A percentile compares a stretch with the other conserved stretches of the same genome.
Conservation (phyloP, 495 filamentous ascomycete species). For the Xylaria intraflava region DNA sequence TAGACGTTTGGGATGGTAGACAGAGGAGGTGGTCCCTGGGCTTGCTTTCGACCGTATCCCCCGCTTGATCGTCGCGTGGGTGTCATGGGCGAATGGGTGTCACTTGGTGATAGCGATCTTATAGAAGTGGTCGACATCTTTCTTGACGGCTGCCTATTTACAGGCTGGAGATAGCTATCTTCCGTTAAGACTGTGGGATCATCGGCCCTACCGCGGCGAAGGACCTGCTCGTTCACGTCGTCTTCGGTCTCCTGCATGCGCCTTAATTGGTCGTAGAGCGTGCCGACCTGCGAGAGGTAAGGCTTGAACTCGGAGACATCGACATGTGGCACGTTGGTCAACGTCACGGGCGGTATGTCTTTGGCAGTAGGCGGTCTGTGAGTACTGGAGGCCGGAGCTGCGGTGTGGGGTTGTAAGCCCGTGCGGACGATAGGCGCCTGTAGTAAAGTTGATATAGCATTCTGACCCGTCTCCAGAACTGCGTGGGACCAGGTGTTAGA, state of each 20-base stretch:
- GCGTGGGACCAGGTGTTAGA: constrained; percentile 47
- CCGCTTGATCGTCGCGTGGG: constrained; percentile 42
- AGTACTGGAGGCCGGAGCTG: constrained; percentile 55
- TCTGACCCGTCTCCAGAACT: constrained; percentile 70
- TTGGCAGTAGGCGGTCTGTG: constrained; percentile 79
- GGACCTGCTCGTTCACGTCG: constrained; percentile 39
- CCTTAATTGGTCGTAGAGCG: constrained; percentile 74
- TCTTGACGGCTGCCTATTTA: constrained; percentile 34
- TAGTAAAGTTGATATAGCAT: constrained; percentile 90
- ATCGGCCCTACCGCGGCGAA: constrained; percentile 42
- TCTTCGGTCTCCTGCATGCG: constrained; percentile 66
- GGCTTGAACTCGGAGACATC: constrained; percentile 71
- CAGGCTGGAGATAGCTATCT: constrained; percentile 37
- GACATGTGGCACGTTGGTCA: constrained; percentile 83
- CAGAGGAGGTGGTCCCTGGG: constrained; percentile 69
- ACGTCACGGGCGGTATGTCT: constrained; percentile 90
- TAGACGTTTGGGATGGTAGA: constrained; percentile 91
- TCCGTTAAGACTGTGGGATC: constrained; percentile 44
- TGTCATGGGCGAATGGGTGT: constrained; percentile 38
- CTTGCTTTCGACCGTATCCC: constrained; percentile 41
- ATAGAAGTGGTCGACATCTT: constrained; percentile 44
- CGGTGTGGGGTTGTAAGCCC: constrained; percentile 68
- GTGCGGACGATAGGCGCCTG: constrained; percentile 87
- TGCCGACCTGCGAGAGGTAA: constrained; percentile 76
- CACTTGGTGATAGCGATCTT: constrained; percentile 44